Evolutionary conservation across 306 rosid genomes (phyloP).

Genomic region (Herpetospermum pedunculosum): DNA sequence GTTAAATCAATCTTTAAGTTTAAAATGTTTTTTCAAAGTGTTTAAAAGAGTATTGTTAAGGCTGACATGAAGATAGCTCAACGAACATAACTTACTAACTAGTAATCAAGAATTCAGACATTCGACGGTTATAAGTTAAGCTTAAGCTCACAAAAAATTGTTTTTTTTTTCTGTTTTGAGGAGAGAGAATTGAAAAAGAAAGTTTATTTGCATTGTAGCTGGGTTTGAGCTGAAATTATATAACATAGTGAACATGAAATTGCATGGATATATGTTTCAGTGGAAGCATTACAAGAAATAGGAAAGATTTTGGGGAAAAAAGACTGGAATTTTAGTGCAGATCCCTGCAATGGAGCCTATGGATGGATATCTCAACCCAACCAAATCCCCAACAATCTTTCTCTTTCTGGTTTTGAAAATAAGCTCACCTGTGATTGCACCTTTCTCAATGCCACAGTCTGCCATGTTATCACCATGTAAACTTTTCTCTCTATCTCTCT

Average conservation of each 20-base stretch:
- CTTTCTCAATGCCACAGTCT: neutral
- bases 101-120: no score
- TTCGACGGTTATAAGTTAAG: no score
- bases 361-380: neutral
- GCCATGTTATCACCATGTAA: conserved; percentile 1
- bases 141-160: no score
- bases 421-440: conserved; percentile 4
- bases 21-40: no score
- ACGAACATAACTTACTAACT: no score
- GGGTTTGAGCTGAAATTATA: neutral
- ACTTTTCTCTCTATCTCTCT: neutral
- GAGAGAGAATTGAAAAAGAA: no score
- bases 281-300: neutral
- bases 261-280: neutral
- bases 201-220: no score
- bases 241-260: neutral
- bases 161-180: no score
- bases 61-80: no score
- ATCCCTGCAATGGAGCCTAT: neutral
- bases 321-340: conserved; percentile 8
- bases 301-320: neutral
- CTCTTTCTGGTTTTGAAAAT: neutral
- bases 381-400: neutral
- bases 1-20: no score
- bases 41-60: no score